Conservation (phyloP, 2,329 filamentous ascomycete species). For the Stachybotrys echinatus region DNA sequence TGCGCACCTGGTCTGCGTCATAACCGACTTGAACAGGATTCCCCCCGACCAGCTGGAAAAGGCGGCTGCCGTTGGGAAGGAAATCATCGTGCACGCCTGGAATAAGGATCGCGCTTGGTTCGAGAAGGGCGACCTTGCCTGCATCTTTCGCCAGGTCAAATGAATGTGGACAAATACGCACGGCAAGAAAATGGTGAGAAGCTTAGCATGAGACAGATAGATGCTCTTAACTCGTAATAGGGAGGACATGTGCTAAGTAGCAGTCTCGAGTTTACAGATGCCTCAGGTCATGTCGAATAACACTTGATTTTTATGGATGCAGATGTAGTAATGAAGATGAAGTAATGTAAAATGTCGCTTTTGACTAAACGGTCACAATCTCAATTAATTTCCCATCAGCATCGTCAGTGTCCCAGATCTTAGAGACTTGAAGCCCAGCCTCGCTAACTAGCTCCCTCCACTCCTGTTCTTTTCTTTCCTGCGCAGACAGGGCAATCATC, state of each 20-base stretch:
- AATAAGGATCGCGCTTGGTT: conserved; percentile 1
- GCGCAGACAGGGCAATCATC: conserved; percentile 18
- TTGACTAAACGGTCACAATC: too few relatives aligned
- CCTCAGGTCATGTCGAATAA: too few relatives aligned
- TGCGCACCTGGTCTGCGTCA: background rate
- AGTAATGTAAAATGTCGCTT: too few relatives aligned
- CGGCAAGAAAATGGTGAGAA: too few relatives aligned
- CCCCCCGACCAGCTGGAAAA: background rate
- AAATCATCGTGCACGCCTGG: background rate
- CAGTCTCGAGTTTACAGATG: too few relatives aligned
- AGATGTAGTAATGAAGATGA: too few relatives aligned
- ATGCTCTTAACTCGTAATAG: too few relatives aligned
- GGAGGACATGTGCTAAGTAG: too few relatives aligned
- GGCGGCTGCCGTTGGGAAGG: background rate
- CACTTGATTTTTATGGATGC: too few relatives aligned
- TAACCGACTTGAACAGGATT: conserved; percentile 1
- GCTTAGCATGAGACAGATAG: too few relatives aligned
- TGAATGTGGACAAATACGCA: too few relatives aligned
- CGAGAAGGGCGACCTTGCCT: background rate
- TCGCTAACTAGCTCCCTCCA: conserved; percentile 25
- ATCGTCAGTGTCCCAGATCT: conserved; percentile 19
- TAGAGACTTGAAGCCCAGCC: conserved; percentile 26
- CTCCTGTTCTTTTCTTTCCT: conserved; percentile 29
- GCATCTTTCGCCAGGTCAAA: background rate
- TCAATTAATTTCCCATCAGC: too few relatives aligned